A percentile compares a stretch with the other conserved stretches of the same genome.
These are phyloP conservation scores for Coemansia sp. DNA, from an alignment of 192 early-diverging fungal species.

Conservation along the genomic window DNA sequence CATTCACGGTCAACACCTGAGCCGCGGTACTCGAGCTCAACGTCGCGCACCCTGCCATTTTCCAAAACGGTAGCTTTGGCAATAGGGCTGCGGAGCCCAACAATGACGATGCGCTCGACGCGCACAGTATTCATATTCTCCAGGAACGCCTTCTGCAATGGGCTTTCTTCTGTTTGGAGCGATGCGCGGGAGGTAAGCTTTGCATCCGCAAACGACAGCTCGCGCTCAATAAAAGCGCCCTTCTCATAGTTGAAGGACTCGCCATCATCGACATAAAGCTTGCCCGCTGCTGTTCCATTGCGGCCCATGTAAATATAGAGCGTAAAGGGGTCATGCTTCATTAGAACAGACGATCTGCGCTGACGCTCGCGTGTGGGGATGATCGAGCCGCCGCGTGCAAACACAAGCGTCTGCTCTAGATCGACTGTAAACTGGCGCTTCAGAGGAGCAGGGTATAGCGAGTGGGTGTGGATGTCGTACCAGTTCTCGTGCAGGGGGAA, in stretches of 20 bases:
- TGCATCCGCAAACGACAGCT: slow-evolving; percentile 28
- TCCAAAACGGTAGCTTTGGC: slow-evolving; percentile 41
- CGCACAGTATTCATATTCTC: slow-evolving; percentile 31
- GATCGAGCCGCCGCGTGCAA: slow-evolving; percentile 88
- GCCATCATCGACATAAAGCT: slow-evolving; percentile 93
- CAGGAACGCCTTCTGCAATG: slow-evolving; percentile 20
- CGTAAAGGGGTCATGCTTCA: slow-evolving; percentile 88
- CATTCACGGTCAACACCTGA: slow-evolving; percentile 19
- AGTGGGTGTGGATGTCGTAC: slow-evolving; percentile 57
- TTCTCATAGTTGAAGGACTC: slow-evolving; percentile 67
- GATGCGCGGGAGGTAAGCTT: slow-evolving; percentile 48
- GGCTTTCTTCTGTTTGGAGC: slow-evolving; percentile 12
- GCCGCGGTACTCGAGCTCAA: slow-evolving; percentile 36
- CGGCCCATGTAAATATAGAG: slow-evolving; percentile 76
- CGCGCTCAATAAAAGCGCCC: slow-evolving; percentile 66
- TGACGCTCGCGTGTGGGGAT: slow-evolving; percentile 80
- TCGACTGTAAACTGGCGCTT: slow-evolving; percentile 67
- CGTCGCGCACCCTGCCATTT: slow-evolving; percentile 21
- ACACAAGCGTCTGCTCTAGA: slow-evolving; percentile 72
- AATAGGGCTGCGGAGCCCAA: slow-evolving; percentile 34
- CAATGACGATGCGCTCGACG: slow-evolving; percentile 50
- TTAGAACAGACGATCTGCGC: slow-evolving; percentile 76
- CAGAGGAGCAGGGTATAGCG: slow-evolving; percentile 27
- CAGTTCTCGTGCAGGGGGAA: slow-evolving; percentile 70
- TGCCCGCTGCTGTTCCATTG: slow-evolving; percentile 67